A percentile compares a stretch with the other conserved stretches of the same genome.
Conservation (phyloP, 208 protist genomes). For the Leishmania arabica region DNA sequence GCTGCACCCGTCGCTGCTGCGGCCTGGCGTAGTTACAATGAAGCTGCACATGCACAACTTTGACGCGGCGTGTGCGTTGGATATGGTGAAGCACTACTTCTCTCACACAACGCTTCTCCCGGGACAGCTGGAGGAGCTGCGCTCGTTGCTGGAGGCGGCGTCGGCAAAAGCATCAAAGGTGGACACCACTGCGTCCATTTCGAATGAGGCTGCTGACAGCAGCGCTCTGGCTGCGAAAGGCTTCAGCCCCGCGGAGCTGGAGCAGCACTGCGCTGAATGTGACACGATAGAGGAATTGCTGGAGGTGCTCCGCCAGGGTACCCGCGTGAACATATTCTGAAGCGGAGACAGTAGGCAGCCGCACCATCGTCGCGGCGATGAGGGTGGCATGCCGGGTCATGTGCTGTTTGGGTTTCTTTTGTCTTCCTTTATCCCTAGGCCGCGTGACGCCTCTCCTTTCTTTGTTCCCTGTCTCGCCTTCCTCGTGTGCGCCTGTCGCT, state of each 20-base stretch:
- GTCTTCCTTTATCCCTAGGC: slow-evolving; percentile 7
- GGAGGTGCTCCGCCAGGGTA: slow-evolving; percentile 52
- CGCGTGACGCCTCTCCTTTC: neutral
- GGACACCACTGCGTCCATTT: slow-evolving; percentile 4
- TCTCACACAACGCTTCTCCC: slow-evolving; percentile 21
- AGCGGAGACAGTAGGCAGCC: neutral
- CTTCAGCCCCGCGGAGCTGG: slow-evolving; percentile 85
- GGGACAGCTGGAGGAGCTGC: slow-evolving; percentile 28
- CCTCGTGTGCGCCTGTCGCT: slow-evolving; percentile 3
- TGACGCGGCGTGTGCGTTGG: slow-evolving; percentile 53
- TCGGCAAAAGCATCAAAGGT: slow-evolving; percentile 19
- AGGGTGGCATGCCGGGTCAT: neutral
- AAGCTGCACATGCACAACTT: slow-evolving; percentile 90
- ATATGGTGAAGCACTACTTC: slow-evolving; percentile 88
- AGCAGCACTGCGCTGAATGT: slow-evolving; percentile 88
- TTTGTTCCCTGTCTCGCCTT: neutral
- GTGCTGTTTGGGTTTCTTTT: neutral
- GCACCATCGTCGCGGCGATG: neutral
- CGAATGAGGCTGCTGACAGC: neutral
- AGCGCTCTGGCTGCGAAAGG: slow-evolving; percentile 10
- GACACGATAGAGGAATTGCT: slow-evolving; percentile 75
- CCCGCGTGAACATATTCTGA: slow-evolving; percentile 59
- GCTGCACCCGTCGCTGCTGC: slow-evolving; percentile 82
- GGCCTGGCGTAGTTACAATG: slow-evolving; percentile 91
- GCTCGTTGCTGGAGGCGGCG: slow-evolving; percentile 15